Conservation (phyloP, 345 rosid genomes). For the Linum lewisii region DNA sequence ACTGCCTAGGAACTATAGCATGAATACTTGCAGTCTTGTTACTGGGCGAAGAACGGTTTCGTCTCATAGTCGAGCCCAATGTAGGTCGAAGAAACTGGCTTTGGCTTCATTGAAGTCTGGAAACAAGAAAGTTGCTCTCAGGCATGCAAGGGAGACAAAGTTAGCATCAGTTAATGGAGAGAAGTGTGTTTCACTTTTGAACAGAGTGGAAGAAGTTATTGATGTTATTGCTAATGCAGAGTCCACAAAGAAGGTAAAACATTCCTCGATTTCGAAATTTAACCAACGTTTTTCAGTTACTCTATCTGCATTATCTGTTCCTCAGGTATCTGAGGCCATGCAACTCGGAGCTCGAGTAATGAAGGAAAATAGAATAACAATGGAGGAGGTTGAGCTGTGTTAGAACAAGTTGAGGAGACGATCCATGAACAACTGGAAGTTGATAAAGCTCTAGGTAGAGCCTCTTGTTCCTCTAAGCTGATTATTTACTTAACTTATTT, state of each 20-base stretch:
- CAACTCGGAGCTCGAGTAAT: constrained; percentile 70
- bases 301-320: constrained; percentile 1
- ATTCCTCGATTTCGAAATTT: constrained; percentile 2
- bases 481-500: neutral
- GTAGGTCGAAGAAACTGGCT: constrained; percentile 66
- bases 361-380: constrained; percentile 52
- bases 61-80: neutral
- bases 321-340: constrained; percentile 75
- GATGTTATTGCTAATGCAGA: constrained; percentile 52
- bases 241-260: constrained; percentile 66
- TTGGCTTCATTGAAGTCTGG: constrained; percentile 56
- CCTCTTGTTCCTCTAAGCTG: constrained; percentile 3
- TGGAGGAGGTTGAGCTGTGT: constrained; percentile 67
- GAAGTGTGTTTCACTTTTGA: constrained; percentile 57
- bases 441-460: constrained; percentile 52
- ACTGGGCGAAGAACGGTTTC: neutral
- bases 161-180: constrained; percentile 58
- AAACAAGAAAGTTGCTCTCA: constrained; percentile 62
- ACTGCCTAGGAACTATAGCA: neutral
- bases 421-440: constrained; percentile 66
- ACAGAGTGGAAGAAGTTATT: constrained; percentile 76
- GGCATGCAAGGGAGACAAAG: constrained; percentile 65
- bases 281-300: neutral
- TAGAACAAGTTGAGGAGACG: constrained; percentile 67
- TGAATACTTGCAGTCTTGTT: neutral